Percentiles rank a stretch among this genome's conserved stretches.
phyloP scores from a whole-genome alignment of 2,329 filamentous ascomycete species.

The Botrytis fabae region DNA sequence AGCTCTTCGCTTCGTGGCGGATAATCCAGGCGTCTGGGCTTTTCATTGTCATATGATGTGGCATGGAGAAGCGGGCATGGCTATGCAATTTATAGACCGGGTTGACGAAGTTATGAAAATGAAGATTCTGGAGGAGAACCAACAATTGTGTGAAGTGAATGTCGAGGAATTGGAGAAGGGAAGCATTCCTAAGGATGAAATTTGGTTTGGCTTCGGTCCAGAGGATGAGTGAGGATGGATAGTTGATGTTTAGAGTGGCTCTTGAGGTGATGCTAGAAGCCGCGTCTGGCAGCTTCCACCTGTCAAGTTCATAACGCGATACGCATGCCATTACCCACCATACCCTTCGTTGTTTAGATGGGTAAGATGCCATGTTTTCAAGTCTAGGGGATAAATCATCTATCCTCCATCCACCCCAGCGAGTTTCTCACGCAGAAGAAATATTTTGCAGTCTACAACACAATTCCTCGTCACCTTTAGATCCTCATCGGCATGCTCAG shows the following conservation, averaged over 20 bases:
- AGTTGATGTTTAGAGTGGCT: not conserved
- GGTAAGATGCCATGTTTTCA: not conserved
- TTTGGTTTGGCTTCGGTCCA: constrained; percentile 44
- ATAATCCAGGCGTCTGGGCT: constrained; percentile 59
- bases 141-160: constrained; percentile 47
- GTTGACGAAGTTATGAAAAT: constrained; percentile 48
- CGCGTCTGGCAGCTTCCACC: fast-evolving
- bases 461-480: not conserved
- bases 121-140: constrained; percentile 48
- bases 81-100: constrained; percentile 59
- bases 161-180: constrained; percentile 50
- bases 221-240: not conserved
- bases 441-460: not conserved
- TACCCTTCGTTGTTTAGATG: not conserved
- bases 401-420: not conserved
- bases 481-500: not conserved
- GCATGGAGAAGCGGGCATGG: constrained; percentile 58
- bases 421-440: not conserved
- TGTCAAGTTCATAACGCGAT: not conserved
- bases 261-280: not conserved
- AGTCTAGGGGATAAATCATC: not conserved
- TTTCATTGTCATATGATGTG: constrained; percentile 61
- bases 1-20: constrained; percentile 54
- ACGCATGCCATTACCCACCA: not conserved
- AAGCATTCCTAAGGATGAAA: constrained; percentile 50